Percentiles rank a stretch among this genome's conserved stretches.
These are phyloP conservation scores for Echria macrotheca DNA, from an alignment of 495 filamentous ascomycete genomes.

Conservation along the genomic window DNA sequence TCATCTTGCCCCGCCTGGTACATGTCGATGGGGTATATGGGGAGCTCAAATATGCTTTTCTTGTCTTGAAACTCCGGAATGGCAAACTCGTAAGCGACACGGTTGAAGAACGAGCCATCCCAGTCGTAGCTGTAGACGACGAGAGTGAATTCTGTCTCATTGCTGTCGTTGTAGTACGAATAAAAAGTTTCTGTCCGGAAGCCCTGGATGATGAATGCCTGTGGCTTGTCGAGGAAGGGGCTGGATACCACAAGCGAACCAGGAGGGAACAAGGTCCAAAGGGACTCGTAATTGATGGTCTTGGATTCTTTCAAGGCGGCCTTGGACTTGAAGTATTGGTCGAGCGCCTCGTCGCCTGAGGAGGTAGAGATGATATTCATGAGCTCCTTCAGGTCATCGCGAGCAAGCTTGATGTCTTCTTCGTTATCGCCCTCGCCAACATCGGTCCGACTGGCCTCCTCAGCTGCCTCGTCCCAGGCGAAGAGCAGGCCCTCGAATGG, in stretches of 20 bases:
- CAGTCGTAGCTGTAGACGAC: conserved; percentile 11
- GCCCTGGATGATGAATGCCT: conserved; percentile 4
- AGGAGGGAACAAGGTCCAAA: conserved; percentile 8
- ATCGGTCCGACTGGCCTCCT: not conserved
- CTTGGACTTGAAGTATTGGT: conserved; percentile 5
- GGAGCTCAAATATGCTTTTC: conserved; percentile 10
- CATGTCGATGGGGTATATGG: conserved; percentile 6
- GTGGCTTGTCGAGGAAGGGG: not conserved
- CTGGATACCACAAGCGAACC: conserved; percentile 1
- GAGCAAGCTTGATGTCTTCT: conserved; percentile 2
- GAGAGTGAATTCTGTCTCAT: conserved; percentile 3
- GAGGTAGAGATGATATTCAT: conserved; percentile 8
- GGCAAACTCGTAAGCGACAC: conserved; percentile 1
- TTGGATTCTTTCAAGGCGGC: not conserved
- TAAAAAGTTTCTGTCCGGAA: not conserved
- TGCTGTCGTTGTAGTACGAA: not conserved
- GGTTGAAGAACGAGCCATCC: conserved; percentile 7
- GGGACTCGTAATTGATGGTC: conserved; percentile 9
- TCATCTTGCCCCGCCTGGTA: not conserved
- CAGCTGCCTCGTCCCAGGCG: not conserved
- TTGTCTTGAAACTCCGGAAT: conserved; percentile 6
- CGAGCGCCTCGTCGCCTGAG: conserved; percentile 8
- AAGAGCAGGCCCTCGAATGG: conserved; percentile 5
- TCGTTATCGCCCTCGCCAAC: conserved; percentile 1
- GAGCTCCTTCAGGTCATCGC: not conserved